These are phyloP conservation scores for Ichthyophthirius multifiliis DNA, from an alignment of 169 alveolate species.

Conservation along the genomic window DNA sequence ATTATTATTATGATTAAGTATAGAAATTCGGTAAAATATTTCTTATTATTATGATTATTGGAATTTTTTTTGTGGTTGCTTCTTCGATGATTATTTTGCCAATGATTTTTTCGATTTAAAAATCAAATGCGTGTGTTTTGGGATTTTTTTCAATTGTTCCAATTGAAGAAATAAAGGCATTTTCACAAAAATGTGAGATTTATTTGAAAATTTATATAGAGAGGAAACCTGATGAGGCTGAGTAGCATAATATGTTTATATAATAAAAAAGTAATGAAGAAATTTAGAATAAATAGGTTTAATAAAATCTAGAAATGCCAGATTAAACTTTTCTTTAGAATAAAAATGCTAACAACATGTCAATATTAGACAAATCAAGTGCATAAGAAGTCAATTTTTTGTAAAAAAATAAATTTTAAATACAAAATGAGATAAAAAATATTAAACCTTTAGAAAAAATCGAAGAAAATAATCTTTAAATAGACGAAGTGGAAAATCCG, in stretches of 20 bases:
- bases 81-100: constrained; percentile 13
- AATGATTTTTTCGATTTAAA: constrained; percentile 32
- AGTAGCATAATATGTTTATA: not conserved
- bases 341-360: too few species aligned
- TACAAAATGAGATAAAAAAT: too few species aligned
- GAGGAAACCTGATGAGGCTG: not conserved
- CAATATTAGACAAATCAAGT: too few species aligned
- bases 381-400: too few species aligned
- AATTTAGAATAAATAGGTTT: too few species aligned
- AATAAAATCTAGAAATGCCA: too few species aligned
- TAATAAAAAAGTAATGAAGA: too few species aligned
- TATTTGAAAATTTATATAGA: not conserved
- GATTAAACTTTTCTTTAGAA: too few species aligned
- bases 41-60: constrained; percentile 17
- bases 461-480: too few species aligned
- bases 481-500: not conserved
- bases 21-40: not conserved
- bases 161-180: constrained; percentile 18
- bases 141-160: constrained; percentile 36
- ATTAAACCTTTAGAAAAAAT: too few species aligned
- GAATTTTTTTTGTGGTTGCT: not conserved
- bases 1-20: constrained; percentile 12
- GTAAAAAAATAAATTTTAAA: too few species aligned
- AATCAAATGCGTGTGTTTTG: constrained; percentile 28
- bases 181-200: constrained; percentile 28